Evolutionary conservation across 1,284 basidiomycete species (phyloP).

Genomic region (Apiotrichum akiyoshidainum): DNA sequence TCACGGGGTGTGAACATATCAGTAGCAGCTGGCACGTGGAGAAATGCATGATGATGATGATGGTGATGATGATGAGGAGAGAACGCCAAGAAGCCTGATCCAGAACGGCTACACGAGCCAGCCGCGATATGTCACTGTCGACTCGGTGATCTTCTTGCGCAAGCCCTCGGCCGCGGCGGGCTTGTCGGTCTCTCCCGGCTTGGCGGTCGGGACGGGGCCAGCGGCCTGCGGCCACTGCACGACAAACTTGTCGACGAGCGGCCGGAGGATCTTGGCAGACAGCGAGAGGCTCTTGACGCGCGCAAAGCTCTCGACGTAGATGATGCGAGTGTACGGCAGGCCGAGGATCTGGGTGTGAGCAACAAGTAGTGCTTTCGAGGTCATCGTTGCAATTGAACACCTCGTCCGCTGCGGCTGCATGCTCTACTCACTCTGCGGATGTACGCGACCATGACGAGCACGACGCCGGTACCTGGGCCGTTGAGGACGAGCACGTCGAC

Average conservation of each 20-base stretch:
- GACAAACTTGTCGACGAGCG: constrained; percentile 79
- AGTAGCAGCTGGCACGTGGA: too few relatives aligned
- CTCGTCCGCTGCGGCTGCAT: constrained; percentile 43
- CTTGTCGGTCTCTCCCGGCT: neutral
- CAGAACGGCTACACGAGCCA: constrained; percentile 14
- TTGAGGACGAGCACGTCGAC: constrained; percentile 84
- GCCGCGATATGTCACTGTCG: constrained; percentile 15
- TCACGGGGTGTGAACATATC: too few relatives aligned
- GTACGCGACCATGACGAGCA: constrained; percentile 70
- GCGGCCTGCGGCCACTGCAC: constrained; percentile 77
- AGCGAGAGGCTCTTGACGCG: constrained; percentile 78
- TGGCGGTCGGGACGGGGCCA: constrained; percentile 11
- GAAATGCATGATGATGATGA: neutral
- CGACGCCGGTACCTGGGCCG: constrained; percentile 90
- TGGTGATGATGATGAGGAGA: too few relatives aligned
- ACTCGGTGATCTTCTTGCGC: neutral
- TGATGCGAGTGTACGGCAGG: constrained; percentile 65
- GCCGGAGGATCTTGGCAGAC: constrained; percentile 75
- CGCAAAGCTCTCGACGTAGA: constrained; percentile 95
- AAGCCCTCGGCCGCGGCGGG: neutral
- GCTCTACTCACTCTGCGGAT: constrained; percentile 65
- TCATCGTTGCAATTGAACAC: too few relatives aligned
- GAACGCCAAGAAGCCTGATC: too few relatives aligned
- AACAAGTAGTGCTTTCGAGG: too few relatives aligned
- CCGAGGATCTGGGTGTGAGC: constrained; percentile 63